Evolutionary conservation across 805 yeast species (phyloP), one percentile per base, ranked within the genome.

Genomic region (Crinitomyces ghanaensis): DNA sequence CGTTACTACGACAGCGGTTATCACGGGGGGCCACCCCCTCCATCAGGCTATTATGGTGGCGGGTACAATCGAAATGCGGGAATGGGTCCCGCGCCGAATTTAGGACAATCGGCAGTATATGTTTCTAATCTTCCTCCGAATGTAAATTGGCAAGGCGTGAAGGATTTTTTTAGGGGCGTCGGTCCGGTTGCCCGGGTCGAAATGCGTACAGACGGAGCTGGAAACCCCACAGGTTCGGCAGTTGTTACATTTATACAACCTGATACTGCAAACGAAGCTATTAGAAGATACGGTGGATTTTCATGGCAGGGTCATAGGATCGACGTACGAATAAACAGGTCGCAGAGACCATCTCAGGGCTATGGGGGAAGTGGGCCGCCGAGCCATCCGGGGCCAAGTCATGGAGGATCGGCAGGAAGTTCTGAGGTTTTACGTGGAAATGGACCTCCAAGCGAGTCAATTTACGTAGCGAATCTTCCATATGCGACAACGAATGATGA

Each of bases 401-500:
- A n/a, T n/a, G n/a, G n/a, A n/a, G n/a, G n/a, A n/a, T n/a, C n/a
- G n/a, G n/a, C n/a, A n/a, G n/a, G n/a, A n/a, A n/a, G n/a, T n/a
- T 53, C 6, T 5, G 34, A 31, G 9, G 15, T 17, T 22, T 14
- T 28, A 3, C 34, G 19, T 4, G 81, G 78, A 2, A 60, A 65
- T 28, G 84, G 83, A 27, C 68, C 60, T 25, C 73, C 72, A 31
- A 76, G 74, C 31, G 70, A 63, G 21, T 65, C 70, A 15, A 68
- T 88, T 28, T 79, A 60, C 51, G 85, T 80, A 15, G 68, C 66
- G 28, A 88, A 88, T 61, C 63, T 88, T 50, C 97, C 97, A 19
- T 83, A 72, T 66, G 77, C 85, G 33, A 86, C 96, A n/a, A 72
- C 84, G 20, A 75, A 77, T 44, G 75, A 77, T 37, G 96, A 88